Base-by-base conservation (phyloP, 257 asterid species). In the Penstemon davidsonii region DNA sequence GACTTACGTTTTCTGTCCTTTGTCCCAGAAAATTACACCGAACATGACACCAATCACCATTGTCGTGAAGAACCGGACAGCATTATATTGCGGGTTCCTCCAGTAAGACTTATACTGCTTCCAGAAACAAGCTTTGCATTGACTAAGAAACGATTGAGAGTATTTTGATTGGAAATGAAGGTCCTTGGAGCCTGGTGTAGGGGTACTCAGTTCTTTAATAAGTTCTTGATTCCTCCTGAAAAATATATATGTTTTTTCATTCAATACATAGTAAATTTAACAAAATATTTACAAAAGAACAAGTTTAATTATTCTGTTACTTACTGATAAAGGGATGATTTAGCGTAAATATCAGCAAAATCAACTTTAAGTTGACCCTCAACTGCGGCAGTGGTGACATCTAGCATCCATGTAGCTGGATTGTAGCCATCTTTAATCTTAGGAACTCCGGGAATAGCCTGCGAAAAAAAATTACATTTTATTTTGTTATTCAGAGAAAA, bases 341-440 rank as follows among this genome's bases (percentile, higher is more conserved):
- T 71, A 44, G 84, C 58, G 60, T 77, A 86, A 56, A 75, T 62
- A 42, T 81, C 84, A 3, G 87, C 81, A 78, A 81, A 83, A 62
- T 83, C 85, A 15, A 86, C 79, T 49, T 69, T 73, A 11, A 83
- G 80, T 50, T 69, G 75, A 43, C 60, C 64, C 64, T 83, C 92
- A 42, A 75, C 66, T 55, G 78, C 59, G 25, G 80, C 69, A 53
- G 87, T 39, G 73, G 68, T 81, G 52, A 83, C 49, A 4, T 86
- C 88, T 69, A 86, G 73, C 83, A 86, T 78, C 92, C 92, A 86
- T 1, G 88, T 86, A 3, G 92, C 86, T 53, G 91, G 88, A 67
- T 83, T 83, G 42, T 69, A 73, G 11, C 88, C 88, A 4, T 70
- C 71, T 54, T 66, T 75, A 5, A 83, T 86, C 76, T 74, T 81